Conservation (phyloP, 208 protist genomes). For the Acanthamoeba healyi region DNA sequence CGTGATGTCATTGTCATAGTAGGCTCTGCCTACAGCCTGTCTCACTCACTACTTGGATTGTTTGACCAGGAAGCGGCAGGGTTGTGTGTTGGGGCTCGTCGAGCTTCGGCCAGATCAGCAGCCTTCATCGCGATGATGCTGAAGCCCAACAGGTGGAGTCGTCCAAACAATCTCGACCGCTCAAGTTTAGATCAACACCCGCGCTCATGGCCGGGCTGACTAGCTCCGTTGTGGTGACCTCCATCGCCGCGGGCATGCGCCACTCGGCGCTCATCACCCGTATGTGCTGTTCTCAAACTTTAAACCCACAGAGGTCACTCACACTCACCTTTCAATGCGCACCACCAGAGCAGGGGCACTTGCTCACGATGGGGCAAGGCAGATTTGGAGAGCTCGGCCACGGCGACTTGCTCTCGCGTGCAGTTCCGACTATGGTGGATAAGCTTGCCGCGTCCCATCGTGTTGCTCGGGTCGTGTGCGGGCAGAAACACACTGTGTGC, state of each 20-base stretch:
- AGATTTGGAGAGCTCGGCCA: conserved; percentile 49
- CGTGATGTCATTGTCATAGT: neutral
- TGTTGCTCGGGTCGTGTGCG: neutral
- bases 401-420: neutral
- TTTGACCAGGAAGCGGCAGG: neutral
- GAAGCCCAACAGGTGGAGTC: neutral
- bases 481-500: conserved; percentile 43
- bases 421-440: neutral
- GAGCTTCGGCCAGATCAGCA: neutral
- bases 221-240: neutral
- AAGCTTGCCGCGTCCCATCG: neutral
- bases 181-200: neutral
- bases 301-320: neutral
- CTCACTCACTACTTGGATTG: too few species aligned
- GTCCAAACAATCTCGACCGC: too few species aligned
- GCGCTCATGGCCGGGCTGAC: neutral
- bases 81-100: conserved; percentile 64
- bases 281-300: neutral
- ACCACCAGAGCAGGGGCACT: neutral
- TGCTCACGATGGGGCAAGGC: neutral
- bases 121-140: neutral
- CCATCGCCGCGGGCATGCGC: neutral
- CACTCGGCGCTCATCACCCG: conserved; percentile 32
- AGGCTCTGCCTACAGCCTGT: too few species aligned
- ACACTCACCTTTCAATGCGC: neutral